Percentiles rank a stretch among this genome's conserved stretches.
Evolutionary conservation across 192 early-diverging fungal species (phyloP).

Genomic region (Coemansia biformis): DNA sequence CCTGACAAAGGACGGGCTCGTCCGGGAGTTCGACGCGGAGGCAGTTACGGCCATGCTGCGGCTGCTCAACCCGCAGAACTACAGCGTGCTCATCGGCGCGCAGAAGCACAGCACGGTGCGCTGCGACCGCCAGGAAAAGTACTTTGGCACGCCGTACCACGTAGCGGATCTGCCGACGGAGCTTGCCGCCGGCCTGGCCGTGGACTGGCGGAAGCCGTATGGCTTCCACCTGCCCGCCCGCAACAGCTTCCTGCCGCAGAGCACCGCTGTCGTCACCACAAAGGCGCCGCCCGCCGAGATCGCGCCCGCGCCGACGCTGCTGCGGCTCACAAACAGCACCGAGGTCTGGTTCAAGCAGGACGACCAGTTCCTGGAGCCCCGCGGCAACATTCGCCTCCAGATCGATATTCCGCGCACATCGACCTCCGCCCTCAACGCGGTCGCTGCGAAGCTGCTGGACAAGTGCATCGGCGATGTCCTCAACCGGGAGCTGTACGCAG

Average conservation of each 20-base stretch:
- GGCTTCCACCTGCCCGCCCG: conserved; percentile 6
- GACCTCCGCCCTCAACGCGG: conserved; percentile 52
- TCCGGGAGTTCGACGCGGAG: conserved; percentile 57
- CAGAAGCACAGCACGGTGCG: conserved; percentile 24
- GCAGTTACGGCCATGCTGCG: conserved; percentile 55
- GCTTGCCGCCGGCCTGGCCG: not conserved
- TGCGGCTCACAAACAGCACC: conserved; percentile 6
- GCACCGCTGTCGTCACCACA: conserved; percentile 5
- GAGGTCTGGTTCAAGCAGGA: conserved; percentile 91
- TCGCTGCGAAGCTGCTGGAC: conserved; percentile 58
- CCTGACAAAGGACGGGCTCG: conserved; percentile 59
- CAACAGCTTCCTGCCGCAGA: conserved; percentile 24
- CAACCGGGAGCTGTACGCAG: conserved; percentile 75
- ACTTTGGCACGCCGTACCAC: conserved; percentile 76
- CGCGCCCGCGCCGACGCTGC: conserved; percentile 7
- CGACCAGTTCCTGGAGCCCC: conserved; percentile 81
- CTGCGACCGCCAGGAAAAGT: conserved; percentile 53
- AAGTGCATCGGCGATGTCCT: conserved; percentile 66
- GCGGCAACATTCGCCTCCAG: conserved; percentile 46
- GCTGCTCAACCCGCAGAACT: conserved; percentile 56
- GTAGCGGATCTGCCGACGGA: conserved; percentile 18
- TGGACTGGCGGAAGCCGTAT: not conserved
- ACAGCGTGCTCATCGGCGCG: conserved; percentile 43
- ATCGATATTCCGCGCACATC: not conserved
- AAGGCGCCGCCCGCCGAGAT: not conserved